phyloP scores from a whole-genome alignment of 106 monocot genomes.

The Dendrobium huoshanense region DNA sequence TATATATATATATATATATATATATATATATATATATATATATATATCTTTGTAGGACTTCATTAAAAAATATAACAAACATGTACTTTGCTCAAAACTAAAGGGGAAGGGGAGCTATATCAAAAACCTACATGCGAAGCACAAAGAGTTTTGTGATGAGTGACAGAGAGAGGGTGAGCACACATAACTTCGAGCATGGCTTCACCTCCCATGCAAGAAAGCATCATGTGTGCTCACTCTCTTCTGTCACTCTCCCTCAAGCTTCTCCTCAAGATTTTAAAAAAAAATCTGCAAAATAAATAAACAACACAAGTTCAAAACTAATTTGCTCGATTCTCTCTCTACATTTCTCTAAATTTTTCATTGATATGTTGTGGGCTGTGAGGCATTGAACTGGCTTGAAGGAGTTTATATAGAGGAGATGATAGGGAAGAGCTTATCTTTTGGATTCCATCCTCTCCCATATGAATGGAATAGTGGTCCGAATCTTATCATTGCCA shows the following conservation, averaged over 20 bases:
- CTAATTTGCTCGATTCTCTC: background rate
- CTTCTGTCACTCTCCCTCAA: constrained; percentile 19
- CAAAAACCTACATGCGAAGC: background rate
- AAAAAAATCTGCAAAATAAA: background rate
- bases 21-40: no score
- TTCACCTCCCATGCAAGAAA: constrained; percentile 12
- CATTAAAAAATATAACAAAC: no score
- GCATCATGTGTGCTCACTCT: constrained; percentile 26
- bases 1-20: no score
- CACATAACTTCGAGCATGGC: constrained; percentile 21
- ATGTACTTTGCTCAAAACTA: no score
- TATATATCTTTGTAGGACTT: no score
- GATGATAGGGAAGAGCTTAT: background rate
- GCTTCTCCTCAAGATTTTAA: background rate
- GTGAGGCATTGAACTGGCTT: background rate
- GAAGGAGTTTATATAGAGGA: constrained; percentile 10
- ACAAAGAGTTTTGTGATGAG: constrained; percentile 5
- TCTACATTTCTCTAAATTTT: background rate
- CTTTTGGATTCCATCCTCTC: background rate
- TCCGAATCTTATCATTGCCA: background rate
- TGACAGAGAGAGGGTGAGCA: constrained; percentile 26
- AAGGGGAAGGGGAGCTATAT: no score
- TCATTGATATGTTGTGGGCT: background rate
- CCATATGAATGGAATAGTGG: constrained; percentile 8
- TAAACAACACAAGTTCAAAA: background rate